Conservation (phyloP, 129 eudicot species). For the Mikania micrantha region DNA sequence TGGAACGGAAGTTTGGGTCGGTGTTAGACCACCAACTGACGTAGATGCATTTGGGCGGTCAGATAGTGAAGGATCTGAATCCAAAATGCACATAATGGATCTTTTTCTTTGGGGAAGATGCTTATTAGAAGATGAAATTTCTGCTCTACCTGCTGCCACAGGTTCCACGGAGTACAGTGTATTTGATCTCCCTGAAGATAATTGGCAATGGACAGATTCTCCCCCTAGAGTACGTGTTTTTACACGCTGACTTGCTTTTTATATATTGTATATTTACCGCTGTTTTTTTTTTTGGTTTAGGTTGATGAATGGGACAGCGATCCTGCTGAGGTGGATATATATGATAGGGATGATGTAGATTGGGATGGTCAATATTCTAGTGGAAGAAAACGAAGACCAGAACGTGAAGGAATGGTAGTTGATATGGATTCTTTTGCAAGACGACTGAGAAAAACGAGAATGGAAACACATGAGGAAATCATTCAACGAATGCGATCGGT, state of each 20-base stretch:
- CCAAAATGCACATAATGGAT: conserved; percentile 98
- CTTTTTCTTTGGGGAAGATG: conserved; percentile 97
- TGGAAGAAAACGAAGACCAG: conserved; percentile 86
- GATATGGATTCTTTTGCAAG: conserved; percentile 95
- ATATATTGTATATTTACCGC: neutral
- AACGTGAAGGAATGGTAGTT: conserved; percentile 68
- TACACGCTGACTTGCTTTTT: neutral
- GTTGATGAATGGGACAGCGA: conserved; percentile 99
- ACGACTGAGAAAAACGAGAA: conserved; percentile 73
- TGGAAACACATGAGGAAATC: conserved; percentile 85
- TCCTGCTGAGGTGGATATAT: conserved; percentile 97
- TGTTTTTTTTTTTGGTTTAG: conserved; percentile 28
- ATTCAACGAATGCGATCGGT: conserved; percentile 91
- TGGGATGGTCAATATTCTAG: conserved; percentile 99
- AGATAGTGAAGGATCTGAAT: conserved; percentile 90
- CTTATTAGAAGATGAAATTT: conserved; percentile 85
- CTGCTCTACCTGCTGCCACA: conserved; percentile 72
- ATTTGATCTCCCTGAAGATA: conserved; percentile 76
- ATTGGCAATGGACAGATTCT: conserved; percentile 98
- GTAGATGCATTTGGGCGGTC: conserved; percentile 95
- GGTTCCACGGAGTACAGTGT: conserved; percentile 64
- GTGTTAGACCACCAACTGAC: conserved; percentile 85
- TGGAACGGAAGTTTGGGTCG: conserved; percentile 94
- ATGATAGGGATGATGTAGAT: conserved; percentile 90
- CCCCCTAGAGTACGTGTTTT: conserved; percentile 71